Conservation (phyloP, 2,329 filamentous ascomycete species). For the Penicillium sp. region DNA sequence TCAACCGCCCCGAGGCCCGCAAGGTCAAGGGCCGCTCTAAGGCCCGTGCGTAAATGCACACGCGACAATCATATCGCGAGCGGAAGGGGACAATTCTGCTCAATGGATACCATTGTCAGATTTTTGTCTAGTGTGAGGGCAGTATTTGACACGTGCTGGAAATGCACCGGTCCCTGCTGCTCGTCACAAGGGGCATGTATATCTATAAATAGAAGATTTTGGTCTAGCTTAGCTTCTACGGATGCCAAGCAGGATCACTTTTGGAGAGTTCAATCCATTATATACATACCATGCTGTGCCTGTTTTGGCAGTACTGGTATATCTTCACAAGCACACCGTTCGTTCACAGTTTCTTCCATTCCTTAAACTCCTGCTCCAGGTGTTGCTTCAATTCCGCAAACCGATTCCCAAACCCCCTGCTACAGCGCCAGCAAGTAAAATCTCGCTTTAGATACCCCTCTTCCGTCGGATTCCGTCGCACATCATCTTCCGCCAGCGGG, state of each 20-base stretch:
- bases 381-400: conserved; percentile 76
- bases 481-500: conserved; percentile 67
- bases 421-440: conserved; percentile 83
- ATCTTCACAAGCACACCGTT: background rate
- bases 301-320: conserved; percentile 1
- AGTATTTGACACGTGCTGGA: conserved; percentile 14
- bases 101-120: conserved; percentile 8
- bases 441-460: conserved; percentile 63
- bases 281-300: conserved; percentile 3
- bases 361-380: conserved; percentile 69
- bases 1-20: conserved; percentile 75
- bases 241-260: conserved; percentile 6
- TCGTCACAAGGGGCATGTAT: conserved; percentile 17
- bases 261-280: conserved; percentile 6
- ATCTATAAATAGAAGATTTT: conserved; percentile 17
- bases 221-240: conserved; percentile 6
- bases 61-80: conserved; percentile 1
- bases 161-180: conserved; percentile 15
- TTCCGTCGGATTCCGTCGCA: conserved; percentile 56
- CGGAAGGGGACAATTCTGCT: conserved; percentile 4
- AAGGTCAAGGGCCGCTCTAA: conserved; percentile 56
- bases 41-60: conserved; percentile 33
- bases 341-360: conserved; percentile 66
- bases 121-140: conserved; percentile 3
- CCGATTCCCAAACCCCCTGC: conserved; percentile 67